A percentile compares a stretch with the other conserved stretches of the same genome.
These are phyloP conservation scores for Zygoascus hellenicus DNA, from an alignment of 1,139 yeast genomes.

Conservation along the genomic window DNA sequence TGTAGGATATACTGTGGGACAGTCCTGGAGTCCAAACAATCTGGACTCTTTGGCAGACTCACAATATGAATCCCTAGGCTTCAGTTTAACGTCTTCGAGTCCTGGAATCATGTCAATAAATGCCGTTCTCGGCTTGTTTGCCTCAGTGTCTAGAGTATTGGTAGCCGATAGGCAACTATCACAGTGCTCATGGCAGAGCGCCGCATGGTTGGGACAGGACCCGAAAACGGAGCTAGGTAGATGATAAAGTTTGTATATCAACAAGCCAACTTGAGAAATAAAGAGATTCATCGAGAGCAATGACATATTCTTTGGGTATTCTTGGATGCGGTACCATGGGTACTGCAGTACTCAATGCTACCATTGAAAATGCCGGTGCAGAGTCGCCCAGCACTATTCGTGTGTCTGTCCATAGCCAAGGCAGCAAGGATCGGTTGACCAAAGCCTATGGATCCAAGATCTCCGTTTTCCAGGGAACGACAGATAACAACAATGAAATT, in stretches of 20 bases:
- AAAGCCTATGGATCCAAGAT: conserved; percentile 46
- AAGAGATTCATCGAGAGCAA: background rate
- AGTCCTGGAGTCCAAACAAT: conserved; percentile 33
- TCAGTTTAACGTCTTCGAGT: conserved; percentile 18
- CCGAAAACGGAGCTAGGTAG: too few species aligned
- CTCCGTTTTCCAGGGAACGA: conserved; percentile 45
- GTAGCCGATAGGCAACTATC: too few species aligned
- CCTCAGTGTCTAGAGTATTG: too few species aligned
- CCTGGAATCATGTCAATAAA: conserved; percentile 10
- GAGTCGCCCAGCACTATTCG: conserved; percentile 56
- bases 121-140: too few species aligned
- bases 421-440: conserved; percentile 44
- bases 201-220: too few species aligned
- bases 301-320: conserved; percentile 62
- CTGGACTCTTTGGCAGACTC: conserved; percentile 21
- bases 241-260: too few species aligned
- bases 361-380: conserved; percentile 37
- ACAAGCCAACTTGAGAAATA: too few species aligned
- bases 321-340: conserved; percentile 97
- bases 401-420: conserved; percentile 54
- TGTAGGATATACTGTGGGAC: conserved; percentile 47
- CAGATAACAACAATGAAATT: conserved; percentile 46
- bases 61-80: conserved; percentile 15
- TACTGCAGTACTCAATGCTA: conserved; percentile 86
- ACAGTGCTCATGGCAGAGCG: too few species aligned